Evolutionary conservation across 495 filamentous ascomycete genomes (phyloP), one percentile per base, ranked within the genome.

Genomic region (Penicillium ochrochloron): DNA sequence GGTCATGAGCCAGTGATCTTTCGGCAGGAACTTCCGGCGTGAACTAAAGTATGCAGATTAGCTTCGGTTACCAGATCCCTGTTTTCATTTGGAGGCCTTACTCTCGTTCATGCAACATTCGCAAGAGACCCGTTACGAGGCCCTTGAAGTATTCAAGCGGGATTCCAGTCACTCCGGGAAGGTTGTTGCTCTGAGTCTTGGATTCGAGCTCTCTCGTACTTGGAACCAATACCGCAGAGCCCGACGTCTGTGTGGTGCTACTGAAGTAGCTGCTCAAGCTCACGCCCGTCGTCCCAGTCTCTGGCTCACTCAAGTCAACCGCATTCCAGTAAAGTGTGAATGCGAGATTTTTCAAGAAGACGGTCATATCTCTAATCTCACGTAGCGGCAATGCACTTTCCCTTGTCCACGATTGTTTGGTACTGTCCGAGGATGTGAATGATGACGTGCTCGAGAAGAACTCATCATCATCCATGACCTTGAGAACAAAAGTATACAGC

Each of bases 1-100:
- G 1, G 90, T 96, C 95, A 98, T 97, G 39, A 99, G 80, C 95
- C 96, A 99, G 68, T 97, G 94, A 31, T 88, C 85, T 34, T 83
- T 75, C 2, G 92, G 89, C 33, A 97, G 78, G 68, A 98, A 98
- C 34, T 85, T 89, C 19, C 94, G 85, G 48, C 95, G 82, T 19
- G 95, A 99, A 77, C 84, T 86, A 61, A 19, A 59, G 5, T 15
- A 12, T 17, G 6, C 15, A 42, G 2, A 37, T n/a, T 34, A 33
- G n/a, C 27, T 37, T 48, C 19, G 19, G 17, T 34, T 46, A 21
- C 60, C 63, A 70, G 66, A 62, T 15, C 14, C 21, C 3, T 19
- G 3, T 33, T 17, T 11, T 56, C 29, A n/a, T 0, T 50, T 37
- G 62, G 41, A 23, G 19, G 9, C 76, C 83, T 73, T 80, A 86